Evolutionary conservation across 495 filamentous ascomycete species (phyloP), one percentile per base, ranked within the genome.

Genomic region (Pyrenula aspistea): DNA sequence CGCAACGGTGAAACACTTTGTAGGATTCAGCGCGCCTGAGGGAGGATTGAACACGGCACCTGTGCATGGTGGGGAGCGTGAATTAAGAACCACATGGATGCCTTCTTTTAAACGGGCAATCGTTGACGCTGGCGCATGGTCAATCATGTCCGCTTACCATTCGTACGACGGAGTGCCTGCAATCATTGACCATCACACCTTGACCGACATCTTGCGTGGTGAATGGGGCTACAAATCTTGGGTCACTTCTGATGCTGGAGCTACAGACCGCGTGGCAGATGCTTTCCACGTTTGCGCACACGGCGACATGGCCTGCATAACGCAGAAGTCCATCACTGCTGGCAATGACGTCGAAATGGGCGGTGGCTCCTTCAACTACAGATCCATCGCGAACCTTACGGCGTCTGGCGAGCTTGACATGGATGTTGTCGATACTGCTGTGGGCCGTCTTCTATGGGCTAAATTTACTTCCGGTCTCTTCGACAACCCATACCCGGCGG

Each of bases 261-360:
- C 74, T 20, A 84, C 82, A 3, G 83, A 87, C 67, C 74, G 85
- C 57, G 61, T 87, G 0, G 86, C 83, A 62, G 74, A 70, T 11
- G 70, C 75, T 11, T 87, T 87, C 66, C 76, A 78, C 49, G 74
- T 86, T 65, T 88, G 83, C 58, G 62, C 74, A 4, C 81, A 81
- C 0, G 77, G 83, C 31, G 85, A 87, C 55, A 80, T 74, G 53
- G 75, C 78, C 49, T 73, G 81, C 1, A 70, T 88, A 2, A 79
- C 76, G 3, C 63, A 73, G 50, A 66, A 75, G 53, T 80, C 79
- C 3, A 71, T 88, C 36, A 78, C 77, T 2, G 83, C 85, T 12
- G 84, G 85, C n/a, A 82, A 80, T 52, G 83, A 87, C 57, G 78
- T 84, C n/a, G 85, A 88, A 60, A 87, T 88, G 85, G 84, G 84